Evolutionary conservation across 768 basidiomycete species (phyloP), one percentile per base, ranked within the genome.

Genomic region (Pleurotus sapidus): DNA sequence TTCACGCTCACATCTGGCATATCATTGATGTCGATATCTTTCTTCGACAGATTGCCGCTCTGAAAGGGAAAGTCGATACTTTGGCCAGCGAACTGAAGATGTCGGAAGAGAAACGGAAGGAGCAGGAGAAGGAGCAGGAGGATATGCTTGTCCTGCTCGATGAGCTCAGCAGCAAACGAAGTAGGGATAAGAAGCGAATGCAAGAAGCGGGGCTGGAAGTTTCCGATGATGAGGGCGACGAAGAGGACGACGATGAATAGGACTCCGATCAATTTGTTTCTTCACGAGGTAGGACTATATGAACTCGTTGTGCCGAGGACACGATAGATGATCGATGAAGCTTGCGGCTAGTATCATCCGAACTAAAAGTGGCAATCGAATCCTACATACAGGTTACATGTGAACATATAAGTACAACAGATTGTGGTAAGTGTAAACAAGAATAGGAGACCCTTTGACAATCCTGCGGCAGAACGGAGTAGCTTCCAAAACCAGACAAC

Each of bases 111-210:
- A 89, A 87, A 67, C 81, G 83, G 49, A 87, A 83, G 62, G 94
- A 97, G 7, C 84, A 86, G 20, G 94, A 97, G 70, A 95, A 95
- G 72, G 96, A 99, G 69, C 95, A 98, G 64, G 96, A 98, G 68
- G 96, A 99, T 70, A 70, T 98, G 48, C 76, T 99, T 18, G 95
- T 99, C 9, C 72, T 98, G 30, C 76, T 99, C 3, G 97, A 98
- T 65, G 97, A 98, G 73, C 77, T 97, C 60, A 91, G 85, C 46
- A 82, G 76, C 61, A 99, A 99, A 73, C 79, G 95, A 53, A 83
- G 82, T 74, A 78, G 76, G 62, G 97, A 98, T 67, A 98, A 98
- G 75, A 79, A 70, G 47, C 77, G 80, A 62, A 82, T 99, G 76
- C 77, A 80, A 65, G 83, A 81, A 57, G 83, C 82, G 8, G 91